Conservation (phyloP, 495 filamentous ascomycete species). For the Lasiosphaeria hispida region DNA sequence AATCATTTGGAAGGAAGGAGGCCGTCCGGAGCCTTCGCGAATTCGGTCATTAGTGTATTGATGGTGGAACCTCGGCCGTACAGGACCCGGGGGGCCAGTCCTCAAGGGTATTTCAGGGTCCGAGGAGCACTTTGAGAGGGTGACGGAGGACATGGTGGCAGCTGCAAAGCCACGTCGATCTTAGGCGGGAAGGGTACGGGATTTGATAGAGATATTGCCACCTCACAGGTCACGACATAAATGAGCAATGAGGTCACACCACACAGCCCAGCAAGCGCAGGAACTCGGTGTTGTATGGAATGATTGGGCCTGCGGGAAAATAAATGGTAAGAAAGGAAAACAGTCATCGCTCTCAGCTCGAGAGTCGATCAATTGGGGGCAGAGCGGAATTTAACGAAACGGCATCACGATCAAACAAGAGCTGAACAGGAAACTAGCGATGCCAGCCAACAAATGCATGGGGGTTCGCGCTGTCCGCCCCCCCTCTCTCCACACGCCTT, state of each 20-base stretch:
- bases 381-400: not conserved
- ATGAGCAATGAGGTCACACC: constrained; percentile 25
- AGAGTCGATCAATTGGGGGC: too few relatives aligned
- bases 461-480: not conserved
- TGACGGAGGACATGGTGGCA: constrained; percentile 29
- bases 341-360: not conserved
- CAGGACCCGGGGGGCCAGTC: constrained; percentile 4
- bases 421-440: too few relatives aligned
- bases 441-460: too few relatives aligned
- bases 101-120: constrained; percentile 20
- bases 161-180: not conserved
- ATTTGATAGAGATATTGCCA: constrained; percentile 17
- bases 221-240: constrained; percentile 7
- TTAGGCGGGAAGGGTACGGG: not conserved
- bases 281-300: not conserved
- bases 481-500: too few relatives aligned
- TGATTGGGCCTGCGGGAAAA: too few relatives aligned
- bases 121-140: constrained; percentile 22
- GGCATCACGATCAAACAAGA: not conserved
- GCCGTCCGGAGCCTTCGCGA: constrained; percentile 38
- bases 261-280: not conserved
- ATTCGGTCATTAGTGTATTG: constrained; percentile 44
- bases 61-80: constrained; percentile 47
- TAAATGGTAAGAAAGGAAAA: not conserved
- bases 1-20: constrained; percentile 31